Evolutionary conservation across 2,329 filamentous ascomycete species (phyloP).

Genomic region (Ceratocystis eucalypticola): DNA sequence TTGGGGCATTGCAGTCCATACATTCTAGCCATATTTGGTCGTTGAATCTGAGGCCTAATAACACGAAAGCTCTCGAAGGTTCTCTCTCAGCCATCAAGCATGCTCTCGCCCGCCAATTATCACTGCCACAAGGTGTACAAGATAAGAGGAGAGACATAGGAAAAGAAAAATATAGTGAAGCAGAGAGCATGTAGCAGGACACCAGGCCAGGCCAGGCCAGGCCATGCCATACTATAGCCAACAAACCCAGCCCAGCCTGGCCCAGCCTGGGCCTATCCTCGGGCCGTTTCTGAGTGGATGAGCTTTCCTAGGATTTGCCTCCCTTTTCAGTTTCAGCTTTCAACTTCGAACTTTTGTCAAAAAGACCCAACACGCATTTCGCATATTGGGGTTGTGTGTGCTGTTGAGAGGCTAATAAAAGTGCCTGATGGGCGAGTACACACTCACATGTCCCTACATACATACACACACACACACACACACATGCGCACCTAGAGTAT

Average conservation of each 20-base stretch:
- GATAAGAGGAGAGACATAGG: not conserved
- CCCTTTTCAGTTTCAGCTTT: not conserved
- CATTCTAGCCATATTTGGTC: not conserved
- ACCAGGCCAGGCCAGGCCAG: not conserved
- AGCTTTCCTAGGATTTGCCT: not conserved
- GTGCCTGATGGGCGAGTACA: not conserved
- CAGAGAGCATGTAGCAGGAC: no score
- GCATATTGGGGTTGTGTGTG: not conserved
- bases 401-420: not conserved
- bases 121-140: not conserved
- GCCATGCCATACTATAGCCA: not conserved
- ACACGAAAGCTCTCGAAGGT: not conserved
- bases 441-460: no score
- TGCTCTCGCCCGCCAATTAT: no score
- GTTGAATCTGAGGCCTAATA: not conserved
- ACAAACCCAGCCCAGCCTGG: not conserved
- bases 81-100: not conserved
- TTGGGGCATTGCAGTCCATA: no score
- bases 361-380: not conserved
- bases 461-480: not conserved
- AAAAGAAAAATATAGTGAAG: not conserved
- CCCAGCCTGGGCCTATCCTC: not conserved
- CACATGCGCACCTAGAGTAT: not conserved
- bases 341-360: not conserved
- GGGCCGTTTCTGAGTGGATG: not conserved